Evolutionary conservation across 75 land plant genomes (phyloP).

Genomic region (Isoetes taiwanensis): DNA sequence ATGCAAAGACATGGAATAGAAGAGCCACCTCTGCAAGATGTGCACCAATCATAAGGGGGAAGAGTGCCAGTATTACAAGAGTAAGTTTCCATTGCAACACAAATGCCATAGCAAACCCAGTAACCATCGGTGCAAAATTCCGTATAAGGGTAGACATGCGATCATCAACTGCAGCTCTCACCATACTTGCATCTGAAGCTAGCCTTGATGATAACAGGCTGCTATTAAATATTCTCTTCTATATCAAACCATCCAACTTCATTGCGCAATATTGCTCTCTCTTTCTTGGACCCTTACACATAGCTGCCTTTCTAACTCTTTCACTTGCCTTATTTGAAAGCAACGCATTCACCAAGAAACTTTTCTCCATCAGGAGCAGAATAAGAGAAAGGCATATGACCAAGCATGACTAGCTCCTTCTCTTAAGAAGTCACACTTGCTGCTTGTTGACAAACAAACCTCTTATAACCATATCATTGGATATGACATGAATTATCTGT

Average conservation of each 20-base stretch:
- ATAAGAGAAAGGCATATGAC: too few species aligned
- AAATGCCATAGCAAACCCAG: slow-evolving; percentile 4
- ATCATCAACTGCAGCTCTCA: not conserved
- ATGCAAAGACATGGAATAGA: not conserved
- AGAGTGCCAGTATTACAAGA: not conserved
- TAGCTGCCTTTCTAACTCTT: too few species aligned
- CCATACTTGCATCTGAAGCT: not conserved
- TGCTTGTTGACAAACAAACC: too few species aligned
- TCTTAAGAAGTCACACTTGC: too few species aligned
- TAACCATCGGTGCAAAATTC: not conserved
- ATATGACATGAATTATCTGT: too few species aligned
- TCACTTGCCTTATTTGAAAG: too few species aligned
- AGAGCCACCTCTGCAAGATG: not conserved
- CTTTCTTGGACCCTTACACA: too few species aligned
- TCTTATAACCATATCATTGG: too few species aligned
- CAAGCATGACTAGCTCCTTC: too few species aligned
- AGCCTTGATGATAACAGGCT: not conserved
- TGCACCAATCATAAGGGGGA: slow-evolving; percentile 1
- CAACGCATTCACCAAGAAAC: too few species aligned
- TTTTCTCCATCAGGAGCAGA: too few species aligned
- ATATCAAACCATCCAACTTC: slow-evolving; percentile 3
- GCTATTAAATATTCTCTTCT: slow-evolving; percentile 8
- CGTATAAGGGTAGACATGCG: not conserved
- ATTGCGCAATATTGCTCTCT: slow-evolving; percentile 1
- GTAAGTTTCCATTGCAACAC: slow-evolving; percentile 1